Evolutionary conservation across 192 early-diverging fungal species (phyloP).

Genomic region (Rhizoclosmatium globosum): DNA sequence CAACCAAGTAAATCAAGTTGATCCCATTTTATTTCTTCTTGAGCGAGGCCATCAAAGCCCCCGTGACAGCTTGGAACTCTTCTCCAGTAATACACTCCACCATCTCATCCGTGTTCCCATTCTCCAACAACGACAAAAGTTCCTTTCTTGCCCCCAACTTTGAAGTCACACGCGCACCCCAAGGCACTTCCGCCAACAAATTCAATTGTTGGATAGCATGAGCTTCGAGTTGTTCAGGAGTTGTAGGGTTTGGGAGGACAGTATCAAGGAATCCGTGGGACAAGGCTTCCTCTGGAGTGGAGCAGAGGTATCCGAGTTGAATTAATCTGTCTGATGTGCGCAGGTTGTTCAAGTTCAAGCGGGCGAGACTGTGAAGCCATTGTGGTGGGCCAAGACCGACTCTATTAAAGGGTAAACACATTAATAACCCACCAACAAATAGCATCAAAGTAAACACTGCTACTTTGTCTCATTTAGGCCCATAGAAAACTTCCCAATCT

Average conservation of each 20-base stretch:
- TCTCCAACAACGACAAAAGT: conserved; percentile 19
- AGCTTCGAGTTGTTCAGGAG: conserved; percentile 4
- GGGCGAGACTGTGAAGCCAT: conserved; percentile 35
- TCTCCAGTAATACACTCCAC: conserved; percentile 35
- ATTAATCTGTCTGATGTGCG: conserved; percentile 22
- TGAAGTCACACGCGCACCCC: conserved; percentile 26
- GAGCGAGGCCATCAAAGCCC: conserved; percentile 26
- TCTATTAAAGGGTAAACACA: not conserved
- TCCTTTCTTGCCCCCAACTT: conserved; percentile 26
- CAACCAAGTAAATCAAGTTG: no score
- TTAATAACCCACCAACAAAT: no score
- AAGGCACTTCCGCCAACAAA: conserved; percentile 23
- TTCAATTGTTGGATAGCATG: conserved; percentile 6
- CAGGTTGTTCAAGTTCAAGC: conserved; percentile 9
- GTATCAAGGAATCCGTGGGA: conserved; percentile 26
- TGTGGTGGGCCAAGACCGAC: conserved; percentile 37
- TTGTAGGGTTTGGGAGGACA: not conserved
- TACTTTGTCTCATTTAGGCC: conserved; percentile 46
- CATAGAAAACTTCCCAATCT: conserved; percentile 27
- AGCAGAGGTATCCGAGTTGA: conserved; percentile 30
- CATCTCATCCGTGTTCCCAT: conserved; percentile 1
- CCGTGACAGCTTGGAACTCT: conserved; percentile 35
- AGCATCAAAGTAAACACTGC: not conserved
- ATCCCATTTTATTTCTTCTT: conserved; percentile 29
- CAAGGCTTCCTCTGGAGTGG: conserved; percentile 25